These are phyloP conservation scores for Ambrosia hybrid DNA, from an alignment of 140 eudicot genomes.

Conservation along the genomic window DNA sequence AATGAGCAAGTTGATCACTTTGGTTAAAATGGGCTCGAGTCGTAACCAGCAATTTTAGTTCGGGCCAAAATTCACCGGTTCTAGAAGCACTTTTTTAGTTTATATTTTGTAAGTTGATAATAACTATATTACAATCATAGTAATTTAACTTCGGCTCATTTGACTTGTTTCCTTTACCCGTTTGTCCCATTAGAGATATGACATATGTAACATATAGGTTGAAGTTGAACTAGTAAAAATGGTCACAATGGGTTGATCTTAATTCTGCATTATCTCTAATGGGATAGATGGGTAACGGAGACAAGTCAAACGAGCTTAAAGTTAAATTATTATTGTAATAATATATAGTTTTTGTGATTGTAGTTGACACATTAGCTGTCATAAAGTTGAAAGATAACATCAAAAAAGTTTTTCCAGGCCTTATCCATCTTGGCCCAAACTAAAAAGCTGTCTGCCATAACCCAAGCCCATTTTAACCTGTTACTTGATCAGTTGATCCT, in stretches of 20 bases:
- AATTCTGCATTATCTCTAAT: background rate
- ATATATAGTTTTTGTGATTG: no score
- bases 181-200: background rate
- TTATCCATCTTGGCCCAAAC: background rate
- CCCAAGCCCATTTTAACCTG: background rate
- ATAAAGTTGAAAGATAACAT: background rate
- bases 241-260: background rate
- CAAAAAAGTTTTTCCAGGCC: background rate
- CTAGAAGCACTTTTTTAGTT: background rate
- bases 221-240: background rate
- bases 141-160: background rate
- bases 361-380: background rate
- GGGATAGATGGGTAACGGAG: background rate
- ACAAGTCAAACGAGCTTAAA: background rate
- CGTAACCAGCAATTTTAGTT: background rate
- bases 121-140: background rate
- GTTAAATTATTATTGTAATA: no score
- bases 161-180: background rate
- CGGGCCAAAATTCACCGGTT: background rate
- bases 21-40: background rate
- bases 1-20: background rate
- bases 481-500: background rate
- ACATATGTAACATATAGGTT: background rate
- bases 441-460: background rate
- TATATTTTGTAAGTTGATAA: background rate